Base-by-base conservation (phyloP, 306 rosid species). In the Luffa acutangula region DNA sequence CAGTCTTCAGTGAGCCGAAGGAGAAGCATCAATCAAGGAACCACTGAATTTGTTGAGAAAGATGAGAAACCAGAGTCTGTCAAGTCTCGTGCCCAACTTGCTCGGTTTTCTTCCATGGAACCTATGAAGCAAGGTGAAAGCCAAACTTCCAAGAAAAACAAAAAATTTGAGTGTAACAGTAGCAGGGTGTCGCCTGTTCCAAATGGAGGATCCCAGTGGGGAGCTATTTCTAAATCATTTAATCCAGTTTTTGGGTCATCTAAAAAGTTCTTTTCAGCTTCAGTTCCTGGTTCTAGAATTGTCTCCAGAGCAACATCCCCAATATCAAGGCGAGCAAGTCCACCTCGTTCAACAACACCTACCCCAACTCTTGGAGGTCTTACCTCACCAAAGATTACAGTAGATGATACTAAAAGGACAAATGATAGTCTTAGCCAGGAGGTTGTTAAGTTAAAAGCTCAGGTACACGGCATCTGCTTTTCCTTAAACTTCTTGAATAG, bases 231-330 rank as follows among this genome's bases (percentile, higher is more conserved):
- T 63, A 95, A 93, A 88, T 88, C 99, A 77, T 88, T 95, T 51
- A 91, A 95, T 91, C 99, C 99, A 34, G 97, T 91, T 54, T 95
- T 95, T 87, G 99, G 99, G 80, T 93, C 99, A 56, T 95, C 99
- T 33, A 95, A 95, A 87, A 95, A 95, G 87, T 95, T 95, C 78
- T 91, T 95, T 88, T 95, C 99, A 53, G 99, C 99, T 84, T 95
- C 99, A 71, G 99, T 95, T 81, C 99, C 99, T 80, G 99, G 99
- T 87, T 95, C 99, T 60, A 95, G 99, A 90, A 95, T 95, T 84
- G 97, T 91, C 80, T 95, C 99, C 41, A 87, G 99, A 80, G 99
- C 99, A 80, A 95, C 99, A 85, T 93, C 97, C 77, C 99, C 99
- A 67, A 90, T 95, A 83, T 95, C 99, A 57, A 93, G 99, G 89